Evolutionary conservation across 2,329 filamentous ascomycete species (phyloP), one percentile per base, ranked within the genome.

Genomic region (Claviceps purpurea): DNA sequence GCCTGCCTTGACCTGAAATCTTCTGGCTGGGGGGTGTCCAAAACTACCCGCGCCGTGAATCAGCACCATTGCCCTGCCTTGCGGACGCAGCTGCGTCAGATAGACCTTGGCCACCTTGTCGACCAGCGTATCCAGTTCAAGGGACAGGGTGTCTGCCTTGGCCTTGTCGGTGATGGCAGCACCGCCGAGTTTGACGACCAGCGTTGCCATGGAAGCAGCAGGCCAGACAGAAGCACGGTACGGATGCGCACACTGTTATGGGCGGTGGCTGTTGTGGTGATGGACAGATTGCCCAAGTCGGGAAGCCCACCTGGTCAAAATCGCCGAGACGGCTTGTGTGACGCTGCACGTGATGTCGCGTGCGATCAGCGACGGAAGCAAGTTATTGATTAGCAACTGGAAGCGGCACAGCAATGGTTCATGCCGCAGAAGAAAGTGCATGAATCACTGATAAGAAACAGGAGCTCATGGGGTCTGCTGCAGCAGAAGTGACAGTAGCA

Each of bases 141-240:
- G 7, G 5, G 51, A 46, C n/a, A 52, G 42, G 7, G 47, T 37
- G 37, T 50, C 51, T 10, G 42, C 10, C 20, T 39, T 40, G 16
- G 51, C 30, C 47, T 52, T 52, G 42, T 42, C 51, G 20, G 51
- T 52, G 24, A 52, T 52, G 42, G 51, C 51, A 3, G 51, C 51
- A 7, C 51, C 51, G 16, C 51, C 51, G 14, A 52, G 42, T 30
- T 52, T 52, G 20, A 52, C 47, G 5, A 52, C 37, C 16, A 52
- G 34, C 2, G 41, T 52, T 24, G 37, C 34, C 51, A 52, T 52
- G 45, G 30, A 11, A 6, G n/a, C 16, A 14, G 20, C 26, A 5
- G 24, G n/a, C 10, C 26, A 37, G 4, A 24, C 20, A 20, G 41
- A 7, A 18, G 26, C 16, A 34, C 16, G n/a, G 24, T 4, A 14